These are phyloP conservation scores for Tylopilus plumbeoviolaceoides DNA, from an alignment of 768 basidiomycete species.

Conservation along the genomic window DNA sequence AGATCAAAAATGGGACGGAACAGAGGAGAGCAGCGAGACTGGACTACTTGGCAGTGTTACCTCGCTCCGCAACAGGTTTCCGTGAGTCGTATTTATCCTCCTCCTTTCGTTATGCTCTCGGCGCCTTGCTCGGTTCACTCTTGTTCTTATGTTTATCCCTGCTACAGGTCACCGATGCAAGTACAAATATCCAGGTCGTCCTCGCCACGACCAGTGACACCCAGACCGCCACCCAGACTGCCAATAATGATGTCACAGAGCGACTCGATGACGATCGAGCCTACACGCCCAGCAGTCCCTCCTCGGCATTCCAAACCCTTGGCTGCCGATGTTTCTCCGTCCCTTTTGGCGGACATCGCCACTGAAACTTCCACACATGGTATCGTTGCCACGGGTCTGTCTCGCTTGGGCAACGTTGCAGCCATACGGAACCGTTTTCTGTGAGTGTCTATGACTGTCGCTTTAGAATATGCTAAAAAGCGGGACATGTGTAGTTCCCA, in stretches of 20 bases:
- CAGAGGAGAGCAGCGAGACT: constrained; percentile 15
- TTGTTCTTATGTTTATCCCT: neutral
- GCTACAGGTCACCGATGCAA: constrained; percentile 9
- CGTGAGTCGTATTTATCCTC: constrained; percentile 37
- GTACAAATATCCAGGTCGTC: constrained; percentile 6
- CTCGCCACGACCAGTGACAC: constrained; percentile 17
- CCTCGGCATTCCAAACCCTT: constrained; percentile 15
- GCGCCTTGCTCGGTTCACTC: neutral
- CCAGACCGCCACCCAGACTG: constrained; percentile 8
- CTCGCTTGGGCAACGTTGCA: constrained; percentile 29
- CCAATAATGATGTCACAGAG: constrained; percentile 18
- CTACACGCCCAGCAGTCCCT: neutral
- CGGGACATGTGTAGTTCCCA: constrained; percentile 8
- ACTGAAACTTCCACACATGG: neutral
- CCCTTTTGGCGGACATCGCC: neutral
- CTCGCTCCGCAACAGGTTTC: constrained; percentile 42
- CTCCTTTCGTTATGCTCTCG: neutral
- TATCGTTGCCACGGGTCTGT: neutral
- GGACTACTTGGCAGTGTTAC: constrained; percentile 30
- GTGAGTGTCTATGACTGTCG: constrained; percentile 8
- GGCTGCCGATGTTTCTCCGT: constrained; percentile 2
- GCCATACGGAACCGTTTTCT: constrained; percentile 35
- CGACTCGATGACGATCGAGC: constrained; percentile 15
- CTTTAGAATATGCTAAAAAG: neutral
- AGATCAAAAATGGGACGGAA: neutral